Evolutionary conservation across 768 basidiomycete genomes (phyloP), one percentile per base, ranked within the genome.

Genomic region (Chlorophyllum brunneum): DNA sequence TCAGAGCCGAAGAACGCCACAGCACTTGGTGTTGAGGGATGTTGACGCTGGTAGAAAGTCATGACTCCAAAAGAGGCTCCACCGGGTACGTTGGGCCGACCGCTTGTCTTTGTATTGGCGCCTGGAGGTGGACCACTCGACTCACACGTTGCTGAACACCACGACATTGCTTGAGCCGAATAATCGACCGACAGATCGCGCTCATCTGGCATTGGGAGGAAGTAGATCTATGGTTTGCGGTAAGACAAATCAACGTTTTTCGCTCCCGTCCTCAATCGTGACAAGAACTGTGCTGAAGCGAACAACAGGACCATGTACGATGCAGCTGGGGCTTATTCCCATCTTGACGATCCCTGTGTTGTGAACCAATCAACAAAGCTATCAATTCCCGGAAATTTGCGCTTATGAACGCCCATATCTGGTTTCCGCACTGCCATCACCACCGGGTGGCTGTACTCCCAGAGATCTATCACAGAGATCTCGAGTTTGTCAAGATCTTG

Each of bases 361-460:
- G 43, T 48, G 40, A 34, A 27, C n/a, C 30, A 3, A 26, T n/a
- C 47, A 48, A n/a, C 10, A 39, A 18, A 5, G 22, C 33, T 15
- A 24, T 30, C 37, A 41, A 36, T 46, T 23, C 41, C 60, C 59
- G 62, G 59, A 48, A 61, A 60, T 48, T 59, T 48, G 57, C 61
- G 38, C 51, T 26, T 56, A 13, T 52, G 51, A 43, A 31, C 29
- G 50, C 8, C 62, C 62, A 59, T 58, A 54, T 61, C 54, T n/a
- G 55, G 43, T n/a, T 27, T 51, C 58, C 64, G 63, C 63, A 22
- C 41, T 38, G 45, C 40, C 29, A 9, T 26, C 36, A 51, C 8
- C 38, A 42, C 59, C 59, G 59, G 59, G 54, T 60, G 59, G 59
- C 59, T 40, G 57, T 60, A 57, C 63, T 56, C 37, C 41, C 34